Conservation (phyloP, 495 filamentous ascomycete genomes). For the Apiosordaria backusii region DNA sequence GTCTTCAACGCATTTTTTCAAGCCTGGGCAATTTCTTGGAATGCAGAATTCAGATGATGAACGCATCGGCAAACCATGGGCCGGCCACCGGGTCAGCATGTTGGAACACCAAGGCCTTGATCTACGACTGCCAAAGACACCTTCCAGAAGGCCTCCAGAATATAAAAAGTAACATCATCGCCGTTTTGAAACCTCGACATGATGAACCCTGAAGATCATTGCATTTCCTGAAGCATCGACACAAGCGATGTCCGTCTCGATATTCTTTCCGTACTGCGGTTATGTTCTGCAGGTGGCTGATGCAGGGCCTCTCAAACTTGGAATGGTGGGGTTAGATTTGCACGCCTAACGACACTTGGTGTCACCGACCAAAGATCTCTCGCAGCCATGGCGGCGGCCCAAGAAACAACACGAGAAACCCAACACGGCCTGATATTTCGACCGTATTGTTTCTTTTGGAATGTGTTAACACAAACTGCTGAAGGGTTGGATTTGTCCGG, state of each 20-base stretch:
- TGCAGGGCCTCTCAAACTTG: too few relatives aligned
- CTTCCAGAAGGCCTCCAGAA: constrained; percentile 11
- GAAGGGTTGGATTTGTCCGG: neutral
- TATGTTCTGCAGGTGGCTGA: neutral
- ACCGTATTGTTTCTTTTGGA: neutral
- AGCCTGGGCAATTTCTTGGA: neutral
- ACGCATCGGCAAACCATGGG: neutral
- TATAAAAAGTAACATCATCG: constrained; percentile 14
- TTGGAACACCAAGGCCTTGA: constrained; percentile 7
- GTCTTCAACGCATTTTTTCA: neutral
- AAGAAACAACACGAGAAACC: neutral
- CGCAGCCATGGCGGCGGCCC: neutral
- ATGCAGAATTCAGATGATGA: neutral
- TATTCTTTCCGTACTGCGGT: too few relatives aligned
- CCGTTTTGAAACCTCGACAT: constrained; percentile 17
- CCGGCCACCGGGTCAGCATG: neutral
- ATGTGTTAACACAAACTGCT: neutral
- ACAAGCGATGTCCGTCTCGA: neutral
- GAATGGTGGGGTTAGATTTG: too few relatives aligned
- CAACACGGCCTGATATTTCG: neutral
- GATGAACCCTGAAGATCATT: constrained; percentile 19
- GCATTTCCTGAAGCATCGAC: constrained; percentile 6
- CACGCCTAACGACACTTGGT: neutral
- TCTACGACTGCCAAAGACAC: neutral
- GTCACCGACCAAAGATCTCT: neutral